These are phyloP conservation scores for Pichia nakasei DNA, from an alignment of 805 yeast species.

Conservation along the genomic window DNA sequence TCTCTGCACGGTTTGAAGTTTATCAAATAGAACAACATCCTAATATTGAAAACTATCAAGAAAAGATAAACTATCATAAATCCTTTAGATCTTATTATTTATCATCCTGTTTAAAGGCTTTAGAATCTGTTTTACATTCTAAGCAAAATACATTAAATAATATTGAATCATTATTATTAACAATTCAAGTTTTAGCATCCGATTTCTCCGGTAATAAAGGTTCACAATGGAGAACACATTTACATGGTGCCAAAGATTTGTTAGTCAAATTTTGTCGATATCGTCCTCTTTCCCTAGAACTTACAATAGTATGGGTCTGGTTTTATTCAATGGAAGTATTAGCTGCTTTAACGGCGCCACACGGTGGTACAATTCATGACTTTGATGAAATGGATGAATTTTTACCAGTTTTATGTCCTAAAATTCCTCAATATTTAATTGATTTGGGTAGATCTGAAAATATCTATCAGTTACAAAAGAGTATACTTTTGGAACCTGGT, in stretches of 20 bases:
- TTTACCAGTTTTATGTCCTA: conserved; percentile 19
- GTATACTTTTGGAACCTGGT: conserved; percentile 4
- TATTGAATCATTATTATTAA: conserved; percentile 60
- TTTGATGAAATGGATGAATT: conserved; percentile 39
- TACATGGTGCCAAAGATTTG: conserved; percentile 59
- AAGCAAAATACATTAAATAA: conserved; percentile 37
- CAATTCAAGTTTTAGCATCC: conserved; percentile 58
- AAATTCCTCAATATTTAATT: conserved; percentile 3
- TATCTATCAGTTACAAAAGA: not conserved
- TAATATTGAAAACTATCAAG: conserved; percentile 11
- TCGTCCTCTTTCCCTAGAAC: conserved; percentile 27
- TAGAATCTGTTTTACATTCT: conserved; percentile 43
- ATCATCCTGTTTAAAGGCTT: conserved; percentile 52
- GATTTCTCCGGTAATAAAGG: conserved; percentile 52
- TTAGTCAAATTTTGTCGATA: conserved; percentile 30
- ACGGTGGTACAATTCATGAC: conserved; percentile 51
- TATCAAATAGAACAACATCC: conserved; percentile 21
- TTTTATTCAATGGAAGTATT: conserved; percentile 52
- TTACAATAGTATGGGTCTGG: conserved; percentile 40
- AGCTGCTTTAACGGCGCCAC: conserved; percentile 48
- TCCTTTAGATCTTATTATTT: conserved; percentile 52
- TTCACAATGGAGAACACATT: conserved; percentile 60
- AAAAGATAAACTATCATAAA: conserved; percentile 37
- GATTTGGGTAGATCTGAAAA: not conserved
- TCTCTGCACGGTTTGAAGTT: conserved; percentile 51